A percentile compares a stretch with the other conserved stretches of the same genome.
Evolutionary conservation across 208 protist species (phyloP).

Genomic region (Acanthamoeba lugdunensis): DNA sequence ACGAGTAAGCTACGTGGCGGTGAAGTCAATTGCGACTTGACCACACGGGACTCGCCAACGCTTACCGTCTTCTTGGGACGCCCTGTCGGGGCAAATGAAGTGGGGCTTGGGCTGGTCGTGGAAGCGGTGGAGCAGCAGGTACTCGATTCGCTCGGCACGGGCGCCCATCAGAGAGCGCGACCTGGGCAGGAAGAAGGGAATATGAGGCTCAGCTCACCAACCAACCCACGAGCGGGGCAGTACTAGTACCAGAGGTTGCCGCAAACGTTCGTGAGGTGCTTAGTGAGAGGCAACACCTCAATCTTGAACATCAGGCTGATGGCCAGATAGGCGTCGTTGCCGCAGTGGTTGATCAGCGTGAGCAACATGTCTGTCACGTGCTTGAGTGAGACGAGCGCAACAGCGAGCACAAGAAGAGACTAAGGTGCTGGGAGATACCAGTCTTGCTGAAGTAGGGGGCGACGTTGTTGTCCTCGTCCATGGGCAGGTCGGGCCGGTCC

Average conservation of each 20-base stretch:
- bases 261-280: conserved; percentile 95
- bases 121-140: conserved; percentile 97
- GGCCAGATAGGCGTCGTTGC: conserved; percentile 89
- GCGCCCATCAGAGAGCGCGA: conserved; percentile 90
- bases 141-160: conserved; percentile 97
- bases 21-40: not conserved
- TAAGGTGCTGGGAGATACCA: not conserved
- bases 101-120: conserved; percentile 74
- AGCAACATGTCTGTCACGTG: conserved; percentile 60
- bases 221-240: not conserved
- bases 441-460: conserved; percentile 11
- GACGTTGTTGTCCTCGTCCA: conserved; percentile 61
- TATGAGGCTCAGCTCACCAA: not conserved
- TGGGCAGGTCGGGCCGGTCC: conserved; percentile 69
- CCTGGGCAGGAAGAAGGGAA: conserved; percentile 15
- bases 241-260: conserved; percentile 93
- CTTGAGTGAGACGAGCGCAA: conserved; percentile 21
- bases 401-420: not conserved
- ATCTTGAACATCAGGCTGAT: conserved; percentile 93
- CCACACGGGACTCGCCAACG: not conserved
- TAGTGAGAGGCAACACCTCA: conserved; percentile 96
- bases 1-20: not conserved
- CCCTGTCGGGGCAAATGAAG: conserved; percentile 52
- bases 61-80: conserved; percentile 14
- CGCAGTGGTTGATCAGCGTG: conserved; percentile 76